phyloP scores from a whole-genome alignment of 306 rosid genomes.

The Erythrophleum fordii region DNA sequence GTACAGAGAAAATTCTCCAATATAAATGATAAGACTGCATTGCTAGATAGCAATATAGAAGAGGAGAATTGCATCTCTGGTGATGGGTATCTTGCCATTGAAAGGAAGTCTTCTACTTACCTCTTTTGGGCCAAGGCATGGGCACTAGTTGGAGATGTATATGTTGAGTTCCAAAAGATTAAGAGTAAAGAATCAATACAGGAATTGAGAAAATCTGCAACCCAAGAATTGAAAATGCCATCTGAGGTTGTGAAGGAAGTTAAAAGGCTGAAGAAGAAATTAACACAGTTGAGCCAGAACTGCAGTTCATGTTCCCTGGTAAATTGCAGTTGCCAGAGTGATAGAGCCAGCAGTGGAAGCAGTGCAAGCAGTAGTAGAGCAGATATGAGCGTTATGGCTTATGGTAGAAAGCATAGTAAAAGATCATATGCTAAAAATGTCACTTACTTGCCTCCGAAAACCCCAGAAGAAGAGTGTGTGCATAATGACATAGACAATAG shows the following conservation, averaged over 20 bases:
- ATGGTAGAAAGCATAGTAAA: slow-evolving; percentile 69
- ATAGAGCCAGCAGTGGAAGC: slow-evolving; percentile 97
- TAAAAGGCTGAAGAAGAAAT: slow-evolving; percentile 87
- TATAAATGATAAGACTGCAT: slow-evolving; percentile 47
- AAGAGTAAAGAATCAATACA: slow-evolving; percentile 58
- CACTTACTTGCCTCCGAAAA: slow-evolving; percentile 50
- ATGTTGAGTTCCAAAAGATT: slow-evolving; percentile 68
- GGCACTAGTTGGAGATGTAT: slow-evolving; percentile 88
- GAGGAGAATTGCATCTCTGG: slow-evolving; percentile 47
- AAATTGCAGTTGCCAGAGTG: slow-evolving; percentile 97
- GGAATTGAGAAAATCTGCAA: slow-evolving; percentile 58
- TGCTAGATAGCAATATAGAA: slow-evolving; percentile 42
- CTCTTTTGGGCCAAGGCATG: slow-evolving; percentile 97
- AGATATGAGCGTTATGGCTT: slow-evolving; percentile 43
- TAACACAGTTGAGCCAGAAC: slow-evolving; percentile 68
- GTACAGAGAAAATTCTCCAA: slow-evolving; percentile 46
- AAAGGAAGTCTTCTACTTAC: slow-evolving; percentile 73
- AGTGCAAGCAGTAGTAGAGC: slow-evolving; percentile 86
- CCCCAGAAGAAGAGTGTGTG: slow-evolving; percentile 46
- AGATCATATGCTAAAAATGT: slow-evolving; percentile 51
- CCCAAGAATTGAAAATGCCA: slow-evolving; percentile 75
- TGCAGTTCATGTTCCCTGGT: slow-evolving; percentile 88
- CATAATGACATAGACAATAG: slow-evolving; percentile 42
- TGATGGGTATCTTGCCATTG: slow-evolving; percentile 49
- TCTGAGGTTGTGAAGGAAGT: slow-evolving; percentile 97